Conservation (phyloP, 768 basidiomycete species). For the Rhodotorula kratochvilovae region DNA sequence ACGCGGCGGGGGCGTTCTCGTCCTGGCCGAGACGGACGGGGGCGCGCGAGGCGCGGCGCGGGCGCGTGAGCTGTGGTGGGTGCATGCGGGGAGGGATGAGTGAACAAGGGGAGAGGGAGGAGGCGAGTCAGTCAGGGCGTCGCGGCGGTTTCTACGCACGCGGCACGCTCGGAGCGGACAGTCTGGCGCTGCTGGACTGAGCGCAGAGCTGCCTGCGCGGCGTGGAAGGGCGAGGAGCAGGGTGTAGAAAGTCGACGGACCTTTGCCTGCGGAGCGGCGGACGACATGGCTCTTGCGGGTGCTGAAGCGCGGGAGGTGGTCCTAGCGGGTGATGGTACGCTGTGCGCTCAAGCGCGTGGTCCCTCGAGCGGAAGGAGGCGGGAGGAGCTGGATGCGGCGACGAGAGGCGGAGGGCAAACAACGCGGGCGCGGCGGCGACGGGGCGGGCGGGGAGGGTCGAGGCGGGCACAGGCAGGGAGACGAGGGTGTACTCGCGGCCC, state of each 20-base stretch:
- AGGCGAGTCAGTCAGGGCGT: neutral
- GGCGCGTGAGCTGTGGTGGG: conserved; percentile 21
- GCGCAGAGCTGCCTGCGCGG: too few species aligned
- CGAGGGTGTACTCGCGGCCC: neutral
- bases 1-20: conserved; percentile 12
- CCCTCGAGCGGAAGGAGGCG: neutral
- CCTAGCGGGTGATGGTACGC: neutral
- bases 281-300: neutral
- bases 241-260: conserved; percentile 19
- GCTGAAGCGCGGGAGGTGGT: neutral
- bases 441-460: neutral
- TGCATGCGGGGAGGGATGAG: conserved; percentile 1
- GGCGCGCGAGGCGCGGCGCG: conserved; percentile 27
- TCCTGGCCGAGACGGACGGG: conserved; percentile 25
- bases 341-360: neutral
- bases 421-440: neutral
- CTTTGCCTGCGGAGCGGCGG: conserved; percentile 8
- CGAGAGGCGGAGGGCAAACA: neutral
- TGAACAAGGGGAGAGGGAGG: neutral
- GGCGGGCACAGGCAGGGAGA: too few species aligned
- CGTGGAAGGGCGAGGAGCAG: neutral
- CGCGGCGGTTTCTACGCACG: neutral
- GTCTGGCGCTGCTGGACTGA: neutral
- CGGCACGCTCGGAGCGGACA: accelerated
- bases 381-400: neutral